Percentiles rank a stretch among this genome's conserved stretches.
Conservation (phyloP, 2,329 filamentous ascomycete species). For the Pyrenochaeta sp. region DNA sequence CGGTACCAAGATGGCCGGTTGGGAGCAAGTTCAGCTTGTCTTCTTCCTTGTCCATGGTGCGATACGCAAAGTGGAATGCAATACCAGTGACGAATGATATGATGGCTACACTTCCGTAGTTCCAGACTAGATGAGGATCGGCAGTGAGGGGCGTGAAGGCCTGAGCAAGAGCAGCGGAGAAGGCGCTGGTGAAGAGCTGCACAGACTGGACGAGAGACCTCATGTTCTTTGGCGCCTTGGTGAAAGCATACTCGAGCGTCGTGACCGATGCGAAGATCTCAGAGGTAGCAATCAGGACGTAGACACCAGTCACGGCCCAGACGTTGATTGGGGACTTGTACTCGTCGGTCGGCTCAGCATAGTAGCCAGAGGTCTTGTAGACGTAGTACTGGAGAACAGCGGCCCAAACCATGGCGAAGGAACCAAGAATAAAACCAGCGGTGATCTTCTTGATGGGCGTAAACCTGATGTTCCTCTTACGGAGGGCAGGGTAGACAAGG, state of each 20-base stretch:
- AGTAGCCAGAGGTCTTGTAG: conserved; percentile 62
- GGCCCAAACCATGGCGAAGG: conserved; percentile 67
- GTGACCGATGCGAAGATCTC: conserved; percentile 74
- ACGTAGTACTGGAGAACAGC: conserved; percentile 66
- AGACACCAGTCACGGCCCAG: conserved; percentile 61
- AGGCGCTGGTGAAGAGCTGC: conserved; percentile 47
- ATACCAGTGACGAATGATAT: conserved; percentile 45
- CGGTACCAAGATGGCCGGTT: conserved; percentile 45
- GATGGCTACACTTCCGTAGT: conserved; percentile 48
- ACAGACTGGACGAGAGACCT: conserved; percentile 49
- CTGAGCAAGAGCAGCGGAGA: conserved; percentile 41
- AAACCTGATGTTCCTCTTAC: conserved; percentile 70
- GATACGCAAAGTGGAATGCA: conserved; percentile 43
- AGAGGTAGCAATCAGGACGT: conserved; percentile 64
- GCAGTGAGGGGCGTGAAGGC: conserved; percentile 38
- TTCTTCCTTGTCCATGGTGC: conserved; percentile 45
- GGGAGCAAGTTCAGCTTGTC: conserved; percentile 50
- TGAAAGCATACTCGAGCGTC: conserved; percentile 76
- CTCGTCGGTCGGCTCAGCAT: conserved; percentile 51
- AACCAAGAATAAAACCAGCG: conserved; percentile 71
- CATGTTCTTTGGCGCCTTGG: conserved; percentile 75
- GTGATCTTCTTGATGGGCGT: conserved; percentile 80
- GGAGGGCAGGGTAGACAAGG: conserved; percentile 73
- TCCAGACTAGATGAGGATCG: conserved; percentile 43
- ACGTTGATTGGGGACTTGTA: conserved; percentile 60